Evolutionary conservation across 495 filamentous ascomycete species (phyloP).

Genomic region (Penicillium verhagenii): DNA sequence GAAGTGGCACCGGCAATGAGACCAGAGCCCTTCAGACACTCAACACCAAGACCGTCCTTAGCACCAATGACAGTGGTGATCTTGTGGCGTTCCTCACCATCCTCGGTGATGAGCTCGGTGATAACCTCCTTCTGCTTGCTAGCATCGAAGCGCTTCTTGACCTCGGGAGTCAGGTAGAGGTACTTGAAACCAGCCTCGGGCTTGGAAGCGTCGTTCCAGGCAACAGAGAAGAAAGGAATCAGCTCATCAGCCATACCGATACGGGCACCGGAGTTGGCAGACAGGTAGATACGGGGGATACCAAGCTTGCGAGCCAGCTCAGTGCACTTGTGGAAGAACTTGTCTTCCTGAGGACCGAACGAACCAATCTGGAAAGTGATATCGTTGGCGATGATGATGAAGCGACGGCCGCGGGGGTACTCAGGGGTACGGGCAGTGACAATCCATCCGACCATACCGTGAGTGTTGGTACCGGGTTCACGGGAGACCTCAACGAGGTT

Average conservation of each 20-base stretch:
- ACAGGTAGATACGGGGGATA: conserved; percentile 95
- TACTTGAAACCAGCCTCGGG: conserved; percentile 97
- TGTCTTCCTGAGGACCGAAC: conserved; percentile 93
- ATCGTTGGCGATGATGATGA: conserved; percentile 96
- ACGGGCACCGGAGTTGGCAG: conserved; percentile 98
- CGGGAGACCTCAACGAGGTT: conserved; percentile 88
- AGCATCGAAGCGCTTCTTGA: conserved; percentile 85
- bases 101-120: conserved; percentile 79
- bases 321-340: conserved; percentile 98
- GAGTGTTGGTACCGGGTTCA: conserved; percentile 90
- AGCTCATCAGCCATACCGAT: conserved; percentile 96
- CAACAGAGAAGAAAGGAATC: conserved; percentile 93
- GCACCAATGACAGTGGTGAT: conserved; percentile 92
- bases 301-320: conserved; percentile 90
- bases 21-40: conserved; percentile 95
- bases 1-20: conserved; percentile 97
- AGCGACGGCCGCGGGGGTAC: conserved; percentile 87
- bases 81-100: conserved; percentile 88
- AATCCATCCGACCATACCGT: conserved; percentile 98
- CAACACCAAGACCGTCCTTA: conserved; percentile 95
- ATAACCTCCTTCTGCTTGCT: conserved; percentile 79
- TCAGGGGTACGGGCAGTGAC: conserved; percentile 97
- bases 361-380: conserved; percentile 99
- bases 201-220: conserved; percentile 84
- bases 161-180: conserved; percentile 87